phyloP scores from a whole-genome alignment of 2,329 filamentous ascomycete genomes.

The Plenodomus biglobosus region DNA sequence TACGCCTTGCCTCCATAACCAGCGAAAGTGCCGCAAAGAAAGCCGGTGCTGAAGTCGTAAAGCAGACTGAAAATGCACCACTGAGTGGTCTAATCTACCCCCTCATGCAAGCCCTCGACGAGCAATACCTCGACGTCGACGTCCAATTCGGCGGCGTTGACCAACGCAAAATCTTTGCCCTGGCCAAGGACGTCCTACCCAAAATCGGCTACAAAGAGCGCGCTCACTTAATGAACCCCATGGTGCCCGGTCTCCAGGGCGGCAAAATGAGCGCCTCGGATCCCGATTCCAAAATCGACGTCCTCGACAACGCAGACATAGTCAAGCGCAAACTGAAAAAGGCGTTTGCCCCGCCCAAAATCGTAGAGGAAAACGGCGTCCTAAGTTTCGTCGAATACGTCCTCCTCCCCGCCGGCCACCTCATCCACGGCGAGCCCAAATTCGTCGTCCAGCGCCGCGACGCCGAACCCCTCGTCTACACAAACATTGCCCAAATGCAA shows the following conservation, averaged over 20 bases:
- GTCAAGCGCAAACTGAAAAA: conserved; percentile 73
- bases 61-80: conserved; percentile 78
- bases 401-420: conserved; percentile 72
- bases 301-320: conserved; percentile 75
- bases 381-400: conserved; percentile 86
- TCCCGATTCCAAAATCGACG: conserved; percentile 82
- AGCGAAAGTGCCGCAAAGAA: conserved; percentile 83
- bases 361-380: conserved; percentile 82
- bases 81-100: conserved; percentile 78
- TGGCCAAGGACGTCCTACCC: conserved; percentile 81
- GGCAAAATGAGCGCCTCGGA: conserved; percentile 79
- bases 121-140: conserved; percentile 79
- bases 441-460: conserved; percentile 69
- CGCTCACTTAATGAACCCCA: conserved; percentile 77
- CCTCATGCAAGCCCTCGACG: conserved; percentile 86
- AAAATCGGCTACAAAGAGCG: conserved; percentile 79
- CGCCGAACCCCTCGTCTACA: conserved; percentile 79
- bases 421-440: conserved; percentile 57
- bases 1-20: conserved; percentile 69
- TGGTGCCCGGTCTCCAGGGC: conserved; percentile 81
- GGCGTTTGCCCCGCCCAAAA: conserved; percentile 73
- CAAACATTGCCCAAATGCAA: conserved; percentile 70
- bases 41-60: conserved; percentile 91
- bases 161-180: conserved; percentile 85
- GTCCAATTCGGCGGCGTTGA: conserved; percentile 78